Evolutionary conservation across 768 basidiomycete species (phyloP).

Genomic region (Lactarius sanguifluus): DNA sequence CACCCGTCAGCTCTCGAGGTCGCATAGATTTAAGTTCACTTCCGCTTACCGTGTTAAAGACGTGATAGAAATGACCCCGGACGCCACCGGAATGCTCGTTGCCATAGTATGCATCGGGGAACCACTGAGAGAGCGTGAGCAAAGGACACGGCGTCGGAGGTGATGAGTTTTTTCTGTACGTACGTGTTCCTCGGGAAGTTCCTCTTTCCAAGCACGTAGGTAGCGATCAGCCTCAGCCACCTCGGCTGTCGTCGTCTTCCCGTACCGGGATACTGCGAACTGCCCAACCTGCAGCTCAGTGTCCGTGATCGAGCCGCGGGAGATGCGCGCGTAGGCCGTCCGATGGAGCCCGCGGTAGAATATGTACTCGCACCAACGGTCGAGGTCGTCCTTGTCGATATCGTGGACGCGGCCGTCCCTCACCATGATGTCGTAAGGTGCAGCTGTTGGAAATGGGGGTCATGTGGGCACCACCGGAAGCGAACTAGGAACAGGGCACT

Average conservation of each 20-base stretch:
- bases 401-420: conserved; percentile 80
- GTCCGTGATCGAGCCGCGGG: conserved; percentile 82
- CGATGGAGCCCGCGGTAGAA: conserved; percentile 78
- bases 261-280: conserved; percentile 70
- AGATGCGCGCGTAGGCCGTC: conserved; percentile 79
- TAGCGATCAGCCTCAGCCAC: conserved; percentile 65
- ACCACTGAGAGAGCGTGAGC: conserved; percentile 52
- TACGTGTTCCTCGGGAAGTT: conserved; percentile 63
- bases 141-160: background rate
- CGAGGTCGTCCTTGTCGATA: conserved; percentile 69
- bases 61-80: conserved; percentile 75
- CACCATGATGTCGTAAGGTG: conserved; percentile 73
- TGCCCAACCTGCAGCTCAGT: conserved; percentile 89
- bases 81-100: conserved; percentile 53
- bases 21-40: background rate
- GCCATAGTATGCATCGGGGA: conserved; percentile 70
- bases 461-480: background rate
- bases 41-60: conserved; percentile 62
- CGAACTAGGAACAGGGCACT: conserved; percentile 36
- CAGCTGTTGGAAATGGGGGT: conserved; percentile 43
- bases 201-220: conserved; percentile 63
- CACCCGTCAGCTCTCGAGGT: background rate
- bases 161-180: conserved; percentile 32
- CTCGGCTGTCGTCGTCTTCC: conserved; percentile 52
- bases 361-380: conserved; percentile 91